These are phyloP conservation scores for Xylaria longipes DNA, from an alignment of 495 filamentous ascomycete genomes.

Conservation along the genomic window DNA sequence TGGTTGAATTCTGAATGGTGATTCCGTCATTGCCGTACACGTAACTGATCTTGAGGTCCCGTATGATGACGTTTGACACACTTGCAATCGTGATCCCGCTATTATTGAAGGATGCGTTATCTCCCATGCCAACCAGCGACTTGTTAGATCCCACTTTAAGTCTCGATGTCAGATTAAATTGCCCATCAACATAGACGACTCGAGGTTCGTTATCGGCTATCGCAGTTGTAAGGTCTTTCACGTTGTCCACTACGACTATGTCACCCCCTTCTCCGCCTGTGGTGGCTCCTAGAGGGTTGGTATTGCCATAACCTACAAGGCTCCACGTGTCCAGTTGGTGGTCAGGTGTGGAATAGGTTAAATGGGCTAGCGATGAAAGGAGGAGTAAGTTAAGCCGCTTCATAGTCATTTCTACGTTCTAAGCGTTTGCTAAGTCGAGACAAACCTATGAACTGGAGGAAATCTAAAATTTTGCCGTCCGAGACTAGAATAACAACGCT, in stretches of 20 bases:
- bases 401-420: neutral
- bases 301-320: slow-evolving; percentile 36
- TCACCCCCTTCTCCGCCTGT: slow-evolving; percentile 45
- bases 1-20: slow-evolving; percentile 46
- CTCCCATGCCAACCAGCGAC: neutral
- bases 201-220: slow-evolving; percentile 39
- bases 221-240: slow-evolving; percentile 35
- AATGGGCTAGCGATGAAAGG: neutral
- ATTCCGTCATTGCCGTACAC: slow-evolving; percentile 23
- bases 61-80: neutral
- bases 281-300: slow-evolving; percentile 46
- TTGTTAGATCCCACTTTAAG: neutral
- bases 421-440: neutral
- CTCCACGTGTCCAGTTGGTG: neutral
- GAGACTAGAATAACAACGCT: neutral
- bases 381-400: neutral
- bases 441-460: neutral
- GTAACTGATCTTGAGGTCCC: slow-evolving; percentile 27
- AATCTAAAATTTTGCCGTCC: neutral
- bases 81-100: neutral
- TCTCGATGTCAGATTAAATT: neutral
- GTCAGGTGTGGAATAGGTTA: neutral
- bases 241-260: slow-evolving; percentile 34
- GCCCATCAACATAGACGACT: slow-evolving; percentile 31
- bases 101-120: neutral